These are phyloP conservation scores for Chara braunii DNA, from an alignment of 139 green algal species.

Conservation along the genomic window DNA sequence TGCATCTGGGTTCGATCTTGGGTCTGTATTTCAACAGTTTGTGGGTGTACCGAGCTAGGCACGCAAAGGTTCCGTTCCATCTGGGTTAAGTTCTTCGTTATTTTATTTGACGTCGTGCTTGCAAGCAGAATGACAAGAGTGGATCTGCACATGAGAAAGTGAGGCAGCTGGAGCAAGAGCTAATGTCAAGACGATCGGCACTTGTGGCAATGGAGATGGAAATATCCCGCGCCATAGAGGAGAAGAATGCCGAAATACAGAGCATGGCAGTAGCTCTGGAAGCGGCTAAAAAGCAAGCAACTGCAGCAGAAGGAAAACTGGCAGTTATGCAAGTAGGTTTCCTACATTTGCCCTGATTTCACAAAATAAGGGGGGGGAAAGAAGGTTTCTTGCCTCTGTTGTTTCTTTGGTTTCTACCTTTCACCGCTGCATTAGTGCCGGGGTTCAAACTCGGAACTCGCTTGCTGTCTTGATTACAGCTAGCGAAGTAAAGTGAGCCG, in stretches of 20 bases:
- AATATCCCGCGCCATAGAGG: background rate
- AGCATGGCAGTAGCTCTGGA: conserved; percentile 1
- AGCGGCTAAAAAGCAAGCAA: conserved; percentile 9
- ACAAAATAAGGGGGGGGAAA: background rate
- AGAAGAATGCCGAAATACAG: conserved; percentile 20
- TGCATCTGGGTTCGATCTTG: too few species aligned
- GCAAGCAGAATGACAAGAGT: conserved; percentile 21
- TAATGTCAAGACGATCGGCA: background rate
- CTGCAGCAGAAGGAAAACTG: conserved; percentile 8
- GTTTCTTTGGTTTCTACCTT: background rate
- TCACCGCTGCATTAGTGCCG: background rate
- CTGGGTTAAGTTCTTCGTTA: too few species aligned
- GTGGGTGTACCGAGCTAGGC: too few species aligned
- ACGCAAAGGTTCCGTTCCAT: too few species aligned
- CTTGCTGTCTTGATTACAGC: too few species aligned
- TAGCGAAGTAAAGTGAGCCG: too few species aligned
- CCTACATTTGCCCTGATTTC: background rate
- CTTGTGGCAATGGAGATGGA: background rate
- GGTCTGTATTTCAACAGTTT: too few species aligned
- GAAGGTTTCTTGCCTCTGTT: background rate
- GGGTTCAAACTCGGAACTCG: too few species aligned
- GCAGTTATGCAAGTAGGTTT: background rate
- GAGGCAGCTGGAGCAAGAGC: conserved; percentile 13
- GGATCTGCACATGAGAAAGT: conserved; percentile 20
- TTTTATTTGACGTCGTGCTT: too few species aligned